Percentiles rank a stretch among this genome's conserved stretches.
Conservation (phyloP, 129 eudicot species). For the Chrysanthemum seticuspe region DNA sequence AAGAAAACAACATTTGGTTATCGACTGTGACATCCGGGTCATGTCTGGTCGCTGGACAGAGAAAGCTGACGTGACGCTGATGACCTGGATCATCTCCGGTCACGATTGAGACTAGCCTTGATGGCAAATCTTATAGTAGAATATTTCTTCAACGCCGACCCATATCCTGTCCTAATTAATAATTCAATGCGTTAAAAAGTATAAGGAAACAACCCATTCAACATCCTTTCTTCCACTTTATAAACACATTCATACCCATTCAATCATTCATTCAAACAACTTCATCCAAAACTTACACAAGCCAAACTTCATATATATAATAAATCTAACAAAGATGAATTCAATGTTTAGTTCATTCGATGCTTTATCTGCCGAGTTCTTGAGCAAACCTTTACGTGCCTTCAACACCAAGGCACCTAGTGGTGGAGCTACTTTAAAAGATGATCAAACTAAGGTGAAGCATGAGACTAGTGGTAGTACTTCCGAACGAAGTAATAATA, state of each 20-base stretch:
- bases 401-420: conserved; percentile 9
- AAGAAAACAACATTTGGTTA: no score
- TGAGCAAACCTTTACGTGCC: conserved; percentile 17
- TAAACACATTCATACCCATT: conserved; percentile 4
- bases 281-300: conserved; percentile 8
- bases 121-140: no score
- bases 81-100: no score
- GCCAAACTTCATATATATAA: background rate
- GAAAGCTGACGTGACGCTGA: no score
- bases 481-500: background rate
- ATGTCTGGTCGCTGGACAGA: no score
- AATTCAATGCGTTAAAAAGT: no score
- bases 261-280: background rate
- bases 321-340: conserved; percentile 25
- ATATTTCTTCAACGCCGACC: no score
- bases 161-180: no score
- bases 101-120: no score
- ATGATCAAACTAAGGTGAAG: conserved; percentile 1
- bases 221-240: no score
- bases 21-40: no score
- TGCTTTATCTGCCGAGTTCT: conserved; percentile 28
- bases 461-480: background rate
- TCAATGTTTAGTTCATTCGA: conserved; percentile 47
- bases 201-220: no score
- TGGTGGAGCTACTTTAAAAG: conserved; percentile 1